phyloP scores from a whole-genome alignment of 2,329 filamentous ascomycete species.

The Ophiostoma perfectum region DNA sequence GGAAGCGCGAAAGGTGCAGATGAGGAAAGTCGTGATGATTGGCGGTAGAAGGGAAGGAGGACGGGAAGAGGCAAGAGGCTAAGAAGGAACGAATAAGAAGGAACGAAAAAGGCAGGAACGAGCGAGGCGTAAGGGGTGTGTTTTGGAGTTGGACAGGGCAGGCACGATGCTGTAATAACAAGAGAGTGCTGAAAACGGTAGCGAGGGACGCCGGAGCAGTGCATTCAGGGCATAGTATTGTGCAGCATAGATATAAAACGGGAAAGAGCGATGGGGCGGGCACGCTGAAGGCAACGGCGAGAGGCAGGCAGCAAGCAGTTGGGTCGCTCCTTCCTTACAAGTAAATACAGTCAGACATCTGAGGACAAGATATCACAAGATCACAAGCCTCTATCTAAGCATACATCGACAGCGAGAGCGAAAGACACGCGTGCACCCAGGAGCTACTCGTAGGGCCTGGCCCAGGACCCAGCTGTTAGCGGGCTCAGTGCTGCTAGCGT shows the following conservation, averaged over 20 bases:
- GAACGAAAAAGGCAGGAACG: constrained; percentile 3
- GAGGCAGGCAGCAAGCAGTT: background rate
- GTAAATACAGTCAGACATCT: too few species aligned
- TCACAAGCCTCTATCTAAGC: too few species aligned
- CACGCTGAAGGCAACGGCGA: background rate
- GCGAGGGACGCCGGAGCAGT: background rate
- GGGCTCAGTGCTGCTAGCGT: constrained; percentile 12
- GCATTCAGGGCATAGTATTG: background rate
- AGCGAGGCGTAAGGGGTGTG: constrained; percentile 1
- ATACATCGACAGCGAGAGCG: too few species aligned
- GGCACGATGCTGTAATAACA: background rate
- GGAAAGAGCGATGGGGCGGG: background rate
- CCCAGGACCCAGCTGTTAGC: constrained; percentile 6
- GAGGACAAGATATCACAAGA: background rate
- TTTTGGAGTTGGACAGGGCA: constrained; percentile 7
- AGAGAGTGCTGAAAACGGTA: background rate
- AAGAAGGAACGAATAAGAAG: background rate
- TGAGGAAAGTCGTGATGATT: background rate
- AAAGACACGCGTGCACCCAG: too few species aligned
- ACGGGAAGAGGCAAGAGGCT: background rate
- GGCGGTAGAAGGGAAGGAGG: background rate
- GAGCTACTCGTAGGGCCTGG: background rate
- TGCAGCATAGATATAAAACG: background rate
- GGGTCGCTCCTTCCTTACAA: background rate
- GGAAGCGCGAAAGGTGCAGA: background rate